Evolutionary conservation across 805 yeast genomes (phyloP).

Genomic region (Monosporozyma servazzii): DNA sequence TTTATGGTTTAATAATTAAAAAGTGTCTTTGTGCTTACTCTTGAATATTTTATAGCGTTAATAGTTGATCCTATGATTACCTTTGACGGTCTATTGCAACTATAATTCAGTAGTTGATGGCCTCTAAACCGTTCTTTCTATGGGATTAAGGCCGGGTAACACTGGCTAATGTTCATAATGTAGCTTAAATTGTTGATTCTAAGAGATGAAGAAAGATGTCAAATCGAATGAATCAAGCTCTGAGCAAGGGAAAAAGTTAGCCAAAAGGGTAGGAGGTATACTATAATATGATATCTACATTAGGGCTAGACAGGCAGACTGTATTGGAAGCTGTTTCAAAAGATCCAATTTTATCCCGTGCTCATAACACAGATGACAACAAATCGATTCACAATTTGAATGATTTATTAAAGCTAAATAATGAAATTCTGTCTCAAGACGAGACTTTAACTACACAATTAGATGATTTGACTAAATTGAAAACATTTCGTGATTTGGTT

Average conservation of each 20-base stretch:
- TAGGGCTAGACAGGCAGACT: not conserved
- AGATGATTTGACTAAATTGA: slow-evolving; percentile 14
- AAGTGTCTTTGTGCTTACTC: too few relatives aligned
- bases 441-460: slow-evolving; percentile 9
- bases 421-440: not conserved
- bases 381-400: not conserved
- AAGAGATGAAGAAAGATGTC: not conserved
- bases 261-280: too few relatives aligned
- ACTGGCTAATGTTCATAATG: not conserved
- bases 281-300: not conserved
- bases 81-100: too few relatives aligned
- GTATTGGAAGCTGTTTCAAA: not conserved
- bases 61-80: too few relatives aligned
- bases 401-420: not conserved
- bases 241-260: too few relatives aligned
- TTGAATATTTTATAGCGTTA: too few relatives aligned
- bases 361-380: not conserved
- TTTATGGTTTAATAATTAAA: not conserved
- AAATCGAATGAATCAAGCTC: too few relatives aligned
- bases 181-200: not conserved
- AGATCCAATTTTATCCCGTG: not conserved
- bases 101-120: too few relatives aligned
- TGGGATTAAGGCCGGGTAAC: not conserved
- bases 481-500: slow-evolving; percentile 16
- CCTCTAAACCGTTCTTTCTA: not conserved